Evolutionary conservation across 2,329 filamentous ascomycete genomes (phyloP).

Genomic region (Fusarium burgessii): DNA sequence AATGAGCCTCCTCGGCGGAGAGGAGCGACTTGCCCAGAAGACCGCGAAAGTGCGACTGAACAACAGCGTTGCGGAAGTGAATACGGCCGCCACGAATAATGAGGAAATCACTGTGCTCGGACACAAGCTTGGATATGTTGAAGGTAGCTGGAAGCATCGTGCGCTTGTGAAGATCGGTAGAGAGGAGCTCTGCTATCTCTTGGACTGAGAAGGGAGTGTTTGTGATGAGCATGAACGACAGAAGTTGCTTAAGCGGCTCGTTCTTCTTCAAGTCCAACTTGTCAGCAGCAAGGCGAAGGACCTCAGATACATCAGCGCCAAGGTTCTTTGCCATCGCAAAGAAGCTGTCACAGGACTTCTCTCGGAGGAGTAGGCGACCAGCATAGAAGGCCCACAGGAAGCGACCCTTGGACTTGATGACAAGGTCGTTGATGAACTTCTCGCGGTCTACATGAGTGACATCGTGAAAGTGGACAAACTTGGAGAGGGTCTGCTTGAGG

Average conservation of each 20-base stretch:
- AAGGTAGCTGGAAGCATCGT: conserved; percentile 3
- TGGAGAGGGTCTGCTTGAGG: conserved; percentile 34
- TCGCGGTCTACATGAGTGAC: conserved; percentile 44
- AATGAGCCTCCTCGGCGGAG: conserved; percentile 51
- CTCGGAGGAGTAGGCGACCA: conserved; percentile 47
- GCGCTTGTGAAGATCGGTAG: conserved; percentile 42
- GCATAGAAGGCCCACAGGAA: conserved; percentile 55
- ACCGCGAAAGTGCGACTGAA: conserved; percentile 48
- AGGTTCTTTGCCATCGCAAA: conserved; percentile 15
- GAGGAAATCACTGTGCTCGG: conserved; percentile 43
- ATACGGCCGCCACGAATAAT: conserved; percentile 50
- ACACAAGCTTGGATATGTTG: conserved; percentile 36
- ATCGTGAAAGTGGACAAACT: conserved; percentile 31
- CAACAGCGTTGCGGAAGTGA: conserved; percentile 54
- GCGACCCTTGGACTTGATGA: conserved; percentile 50
- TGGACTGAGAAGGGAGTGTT: conserved; percentile 49
- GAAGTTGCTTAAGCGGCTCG: conserved; percentile 38
- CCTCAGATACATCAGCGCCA: conserved; percentile 15
- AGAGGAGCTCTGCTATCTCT: conserved; percentile 51
- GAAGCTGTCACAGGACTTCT: conserved; percentile 29
- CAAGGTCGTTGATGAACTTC: conserved; percentile 48
- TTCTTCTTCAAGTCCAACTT: conserved; percentile 32
- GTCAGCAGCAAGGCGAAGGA: conserved; percentile 26
- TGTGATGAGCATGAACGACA: conserved; percentile 53
- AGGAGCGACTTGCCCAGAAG: conserved; percentile 53